Percentiles rank a stretch among this genome's conserved stretches.
Evolutionary conservation across 495 filamentous ascomycete species (phyloP).

Genomic region (Achaetomiella virescens): DNA sequence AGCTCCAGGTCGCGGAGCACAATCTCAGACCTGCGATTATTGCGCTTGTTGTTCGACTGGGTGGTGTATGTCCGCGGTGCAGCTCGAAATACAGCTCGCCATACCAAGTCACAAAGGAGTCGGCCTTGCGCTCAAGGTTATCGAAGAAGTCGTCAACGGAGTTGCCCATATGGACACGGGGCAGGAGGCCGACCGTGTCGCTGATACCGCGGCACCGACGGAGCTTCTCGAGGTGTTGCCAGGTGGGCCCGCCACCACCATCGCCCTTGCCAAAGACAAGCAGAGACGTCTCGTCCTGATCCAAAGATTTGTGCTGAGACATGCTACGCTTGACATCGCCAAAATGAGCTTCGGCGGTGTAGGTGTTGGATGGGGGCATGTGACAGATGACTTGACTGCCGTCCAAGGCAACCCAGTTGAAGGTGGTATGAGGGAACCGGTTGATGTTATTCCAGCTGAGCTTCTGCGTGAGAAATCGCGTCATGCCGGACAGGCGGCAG

Average conservation of each 20-base stretch:
- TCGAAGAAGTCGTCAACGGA: constrained; percentile 97
- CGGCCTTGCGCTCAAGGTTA: constrained; percentile 66
- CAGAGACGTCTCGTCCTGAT: constrained; percentile 79
- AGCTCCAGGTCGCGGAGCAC: constrained; percentile 82
- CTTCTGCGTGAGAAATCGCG: constrained; percentile 94
- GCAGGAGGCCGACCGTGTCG: constrained; percentile 76
- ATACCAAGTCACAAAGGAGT: constrained; percentile 90
- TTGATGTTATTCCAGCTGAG: constrained; percentile 95
- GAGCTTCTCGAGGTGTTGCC: constrained; percentile 87
- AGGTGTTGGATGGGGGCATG: constrained; percentile 91
- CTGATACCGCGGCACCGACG: constrained; percentile 89
- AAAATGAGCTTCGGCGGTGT: constrained; percentile 91
- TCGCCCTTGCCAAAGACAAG: constrained; percentile 95
- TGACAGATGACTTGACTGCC: constrained; percentile 95
- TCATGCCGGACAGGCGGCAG: constrained; percentile 88
- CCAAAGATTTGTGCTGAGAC: constrained; percentile 89
- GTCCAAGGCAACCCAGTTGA: constrained; percentile 94
- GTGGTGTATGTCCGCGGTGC: constrained; percentile 96
- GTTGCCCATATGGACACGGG: constrained; percentile 80
- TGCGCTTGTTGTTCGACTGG: constrained; percentile 92
- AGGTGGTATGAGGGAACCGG: constrained; percentile 96
- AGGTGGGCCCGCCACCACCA: constrained; percentile 93
- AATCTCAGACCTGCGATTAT: constrained; percentile 81
- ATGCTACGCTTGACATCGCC: constrained; percentile 90
- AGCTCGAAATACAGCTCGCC: constrained; percentile 97